Conservation (phyloP, 495 filamentous ascomycete genomes). For the Neurospora sp. region DNA sequence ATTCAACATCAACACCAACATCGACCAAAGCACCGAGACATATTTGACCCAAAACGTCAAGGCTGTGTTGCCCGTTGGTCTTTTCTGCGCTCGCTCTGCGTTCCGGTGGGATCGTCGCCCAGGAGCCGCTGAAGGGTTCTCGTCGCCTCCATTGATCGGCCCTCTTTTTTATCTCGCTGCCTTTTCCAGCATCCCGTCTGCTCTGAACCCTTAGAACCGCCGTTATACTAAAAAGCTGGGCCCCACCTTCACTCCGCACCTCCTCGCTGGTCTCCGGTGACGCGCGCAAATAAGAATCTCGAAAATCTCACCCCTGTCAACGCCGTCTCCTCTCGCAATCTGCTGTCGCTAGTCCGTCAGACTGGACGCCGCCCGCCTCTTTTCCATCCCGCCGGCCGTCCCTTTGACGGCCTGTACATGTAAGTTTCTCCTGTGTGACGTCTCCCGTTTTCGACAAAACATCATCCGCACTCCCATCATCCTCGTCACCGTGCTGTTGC, state of each 20-base stretch:
- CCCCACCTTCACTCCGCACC: constrained; percentile 9
- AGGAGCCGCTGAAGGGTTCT: neutral
- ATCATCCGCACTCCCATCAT: neutral
- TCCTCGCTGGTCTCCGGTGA: constrained; percentile 6
- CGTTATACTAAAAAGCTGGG: neutral
- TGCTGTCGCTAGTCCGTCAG: constrained; percentile 3
- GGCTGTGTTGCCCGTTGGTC: neutral
- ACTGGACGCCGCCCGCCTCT: constrained; percentile 2
- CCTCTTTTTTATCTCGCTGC: neutral
- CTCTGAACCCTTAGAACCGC: neutral
- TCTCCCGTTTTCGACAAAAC: neutral
- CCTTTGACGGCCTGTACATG: neutral
- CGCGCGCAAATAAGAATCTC: constrained; percentile 14
- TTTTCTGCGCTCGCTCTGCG: neutral
- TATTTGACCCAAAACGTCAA: neutral
- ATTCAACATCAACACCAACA: neutral
- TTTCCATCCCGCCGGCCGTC: neutral
- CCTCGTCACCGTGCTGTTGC: neutral
- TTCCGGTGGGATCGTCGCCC: neutral
- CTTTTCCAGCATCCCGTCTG: neutral
- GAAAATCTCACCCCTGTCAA: constrained; percentile 11
- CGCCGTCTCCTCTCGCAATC: constrained; percentile 6
- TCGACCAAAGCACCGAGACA: neutral
- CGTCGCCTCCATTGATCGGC: neutral
- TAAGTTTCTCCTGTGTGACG: neutral